Base-by-base conservation (phyloP, 306 rosid species). In the Corylus americana region DNA sequence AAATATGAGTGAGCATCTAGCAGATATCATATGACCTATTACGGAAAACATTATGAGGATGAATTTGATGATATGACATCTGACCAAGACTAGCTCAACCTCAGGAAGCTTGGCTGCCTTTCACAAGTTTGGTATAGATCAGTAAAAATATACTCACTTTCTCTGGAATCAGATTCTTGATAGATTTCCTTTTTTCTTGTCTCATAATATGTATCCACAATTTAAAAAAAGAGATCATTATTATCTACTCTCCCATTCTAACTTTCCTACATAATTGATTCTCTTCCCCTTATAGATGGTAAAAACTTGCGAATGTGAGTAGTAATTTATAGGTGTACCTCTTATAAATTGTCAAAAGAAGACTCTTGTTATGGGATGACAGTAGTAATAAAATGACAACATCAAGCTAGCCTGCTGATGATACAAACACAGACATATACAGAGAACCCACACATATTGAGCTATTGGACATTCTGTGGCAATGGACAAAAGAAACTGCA, bases 221-320 rank as follows among this genome's bases (percentile, higher is more conserved):
- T 8, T 5, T 2, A 16, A 12, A 13, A 35, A 16, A 39, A 5
- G 16, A 18, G 18, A 39, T 17, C 35, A 12, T 64, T 64, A 9
- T 17, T 14, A 64, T 37, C n/a, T 64, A 64, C 48, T 64, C 44
- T 64, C 70, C 70, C 70, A 35, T 64, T 31, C 48, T 64, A 31
- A 11, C 47, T 64, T 35, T 64, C 39, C 47, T 17, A 35, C 22
- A 31, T 5, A 6, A 7, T 49, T 49, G 53, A 49, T 64, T 64
- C 25, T 35, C 45, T 64, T 20, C 37, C 66, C 66, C 35, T 3
- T 58, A 1, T 58, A 20, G 37, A 58, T 25, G 5, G 35, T 20
- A 9, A 58, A 58, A 5, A 55, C 9, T 55, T 55, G 22, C 18
- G 4, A 18, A 55, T 55, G 20, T 16, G 55, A 14, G n/a, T 18